Evolutionary conservation across 2,329 filamentous ascomycete genomes (phyloP), one percentile per base, ranked within the genome.

Genomic region (Epichloe coenophiala): DNA sequence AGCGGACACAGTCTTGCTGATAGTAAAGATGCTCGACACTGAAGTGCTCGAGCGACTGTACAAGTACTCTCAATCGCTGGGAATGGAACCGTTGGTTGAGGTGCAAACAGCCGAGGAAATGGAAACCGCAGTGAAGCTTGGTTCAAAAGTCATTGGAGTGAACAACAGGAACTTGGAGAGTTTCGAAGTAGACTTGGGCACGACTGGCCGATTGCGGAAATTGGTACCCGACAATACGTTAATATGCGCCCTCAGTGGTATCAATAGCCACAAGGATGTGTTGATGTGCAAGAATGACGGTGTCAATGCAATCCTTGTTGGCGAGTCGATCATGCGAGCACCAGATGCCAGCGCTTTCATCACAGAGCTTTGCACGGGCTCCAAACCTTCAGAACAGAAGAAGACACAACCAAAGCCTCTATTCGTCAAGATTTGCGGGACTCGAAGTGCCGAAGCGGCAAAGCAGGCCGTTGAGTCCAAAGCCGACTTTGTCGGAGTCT

Each of bases 71-170:
- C 75, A 82, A 42, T 89, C 84, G 2, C 75, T 98, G 2, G 91
- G 90, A 19, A 98, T 98, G 93, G 94, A 98, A 69, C 93, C 93
- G 36, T 70, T 98, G 33, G 93, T 98, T 2, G 93, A 98, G 66
- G 93, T 98, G 31, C 95, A 98, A 63, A 98, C 86, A 41, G 81
- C 84, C 0, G 87, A 93, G 47, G 93, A 98, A 68, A 98, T 96
- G 88, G 76, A 84, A 39, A 83, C 82, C 51, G 93, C 94, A 7
- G 81, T 96, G 44, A 79, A 86, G 51, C 76, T 98, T 21, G 93
- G 91, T 11, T 80, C 93, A 21, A 85, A 90, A 67, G 91, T 88
- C 38, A 95, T 98, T 60, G 93, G 93, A 27, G 93, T 98, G 59
- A 98, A 98, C 71, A 98, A 98, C 71, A 83, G 93, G 50, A 95